Base-by-base conservation (phyloP, 2,329 filamentous ascomycete species). In the Colletotrichum sp. region DNA sequence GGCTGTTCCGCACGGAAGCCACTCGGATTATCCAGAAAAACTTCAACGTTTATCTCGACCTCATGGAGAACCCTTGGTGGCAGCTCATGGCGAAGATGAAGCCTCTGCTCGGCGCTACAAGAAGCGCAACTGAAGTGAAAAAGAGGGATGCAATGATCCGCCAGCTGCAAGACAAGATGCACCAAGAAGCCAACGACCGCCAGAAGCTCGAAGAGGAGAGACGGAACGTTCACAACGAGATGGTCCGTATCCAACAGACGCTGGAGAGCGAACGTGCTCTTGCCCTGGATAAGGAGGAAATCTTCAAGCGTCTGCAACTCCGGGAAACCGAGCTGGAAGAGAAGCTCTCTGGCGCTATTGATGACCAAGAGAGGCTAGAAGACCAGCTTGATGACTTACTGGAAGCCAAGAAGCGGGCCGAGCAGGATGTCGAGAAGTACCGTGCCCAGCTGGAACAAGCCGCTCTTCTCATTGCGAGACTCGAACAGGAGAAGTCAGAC, bases 21-120 rank as follows among this genome's bases (percentile, higher is more conserved):
- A 98, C 96, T 1, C 91, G 95, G 18, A 98, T 99, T 78, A 97
- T 99, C 65, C 96, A 99, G 83, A 92, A 93, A 57, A 99, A 99
- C 83, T 97, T 99, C 83, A 93, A 95, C 67, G 93, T 97, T 4
- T 99, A 99, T 80, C 91, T 98, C 7, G 92, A 98, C 75, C 92
- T 99, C 26, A 96, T 95, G 80, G 92, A 95, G 60, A 98, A 96
- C 81, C 97, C 97, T 3, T 99, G 98, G 98, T 99, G 98, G 98
- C 94, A 95, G 80, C 90, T 99, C 7, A 95, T 98, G 79, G 93
- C 96, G 8, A 94, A 95, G 81, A 99, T 99, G 96, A 96, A 96
- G 82, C 97, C 97, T 28, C 89, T 99, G 44, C 89, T 99, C 13
- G 97, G 98, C 55, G 95, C 96, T 18, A 98, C 98, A 21, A 92